These are phyloP conservation scores for Leccinum pellstonianum DNA, from an alignment of 768 basidiomycete species.

Conservation along the genomic window DNA sequence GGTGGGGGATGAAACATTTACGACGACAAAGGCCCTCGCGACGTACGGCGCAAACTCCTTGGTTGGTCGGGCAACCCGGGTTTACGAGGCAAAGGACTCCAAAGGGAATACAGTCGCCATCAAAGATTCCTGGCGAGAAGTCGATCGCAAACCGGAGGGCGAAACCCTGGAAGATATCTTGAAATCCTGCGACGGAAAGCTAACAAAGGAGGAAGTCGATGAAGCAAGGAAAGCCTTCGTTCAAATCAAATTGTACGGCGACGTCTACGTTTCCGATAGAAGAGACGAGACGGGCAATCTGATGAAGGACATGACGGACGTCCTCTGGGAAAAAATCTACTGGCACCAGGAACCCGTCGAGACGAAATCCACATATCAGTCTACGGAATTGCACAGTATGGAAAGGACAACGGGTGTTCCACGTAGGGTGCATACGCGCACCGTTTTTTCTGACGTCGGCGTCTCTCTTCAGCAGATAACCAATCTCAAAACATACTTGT, in stretches of 20 bases:
- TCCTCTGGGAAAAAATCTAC: too few relatives aligned
- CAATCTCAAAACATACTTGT: background rate
- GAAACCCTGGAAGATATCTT: background rate
- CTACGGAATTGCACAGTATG: background rate
- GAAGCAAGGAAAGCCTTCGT: background rate
- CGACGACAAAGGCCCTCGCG: background rate
- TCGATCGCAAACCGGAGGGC: background rate
- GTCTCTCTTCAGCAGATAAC: background rate
- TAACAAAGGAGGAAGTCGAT: too few relatives aligned
- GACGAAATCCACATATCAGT: background rate
- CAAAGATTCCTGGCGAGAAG: constrained; percentile 9
- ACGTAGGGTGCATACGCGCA: background rate
- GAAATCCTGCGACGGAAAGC: background rate
- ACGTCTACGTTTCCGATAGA: background rate
- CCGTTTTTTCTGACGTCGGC: background rate
- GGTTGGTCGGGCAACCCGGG: background rate
- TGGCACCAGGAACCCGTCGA: too few relatives aligned
- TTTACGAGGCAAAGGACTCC: constrained; percentile 1
- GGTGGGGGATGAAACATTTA: background rate
- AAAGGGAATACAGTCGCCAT: background rate
- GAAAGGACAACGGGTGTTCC: background rate
- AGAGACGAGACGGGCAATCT: background rate
- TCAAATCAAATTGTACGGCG: background rate
- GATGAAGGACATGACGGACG: too few relatives aligned
- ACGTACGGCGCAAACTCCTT: constrained; percentile 2